Evolutionary conservation across 2,329 filamentous ascomycete species (phyloP).

Genomic region (Graphiopsis chlorocephala): DNA sequence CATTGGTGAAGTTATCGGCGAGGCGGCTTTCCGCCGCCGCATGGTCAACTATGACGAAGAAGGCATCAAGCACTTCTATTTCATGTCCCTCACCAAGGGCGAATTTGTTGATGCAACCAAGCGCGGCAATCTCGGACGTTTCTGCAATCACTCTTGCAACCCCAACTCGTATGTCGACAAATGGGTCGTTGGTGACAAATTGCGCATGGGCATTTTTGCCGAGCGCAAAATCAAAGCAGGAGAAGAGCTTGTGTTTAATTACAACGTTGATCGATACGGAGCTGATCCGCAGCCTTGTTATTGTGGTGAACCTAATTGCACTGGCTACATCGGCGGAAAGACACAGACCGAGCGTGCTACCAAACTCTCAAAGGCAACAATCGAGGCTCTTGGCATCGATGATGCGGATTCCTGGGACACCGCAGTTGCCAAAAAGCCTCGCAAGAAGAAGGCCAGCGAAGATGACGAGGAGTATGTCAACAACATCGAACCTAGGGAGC

Average conservation of each 20-base stretch:
- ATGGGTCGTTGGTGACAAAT: slow-evolving; percentile 95
- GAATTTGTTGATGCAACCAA: slow-evolving; percentile 98
- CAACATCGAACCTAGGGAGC: slow-evolving; percentile 73
- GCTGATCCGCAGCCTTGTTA: slow-evolving; percentile 96
- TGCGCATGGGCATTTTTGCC: slow-evolving; percentile 98
- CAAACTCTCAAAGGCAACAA: slow-evolving; percentile 82
- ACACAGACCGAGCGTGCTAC: slow-evolving; percentile 95
- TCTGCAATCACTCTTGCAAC: slow-evolving; percentile 99
- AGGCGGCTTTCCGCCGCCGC: slow-evolving; percentile 80
- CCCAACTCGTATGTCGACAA: slow-evolving; percentile 99
- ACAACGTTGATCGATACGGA: slow-evolving; percentile 97
- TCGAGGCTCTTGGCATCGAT: slow-evolving; percentile 94
- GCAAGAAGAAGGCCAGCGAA: slow-evolving; percentile 87
- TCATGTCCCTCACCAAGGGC: slow-evolving; percentile 95
- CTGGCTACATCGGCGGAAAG: slow-evolving; percentile 94
- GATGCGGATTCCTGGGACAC: slow-evolving; percentile 91
- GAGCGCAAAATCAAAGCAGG: slow-evolving; percentile 79
- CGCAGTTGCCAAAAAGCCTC: slow-evolving; percentile 80
- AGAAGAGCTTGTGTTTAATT: slow-evolving; percentile 97
- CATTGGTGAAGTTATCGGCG: slow-evolving; percentile 96
- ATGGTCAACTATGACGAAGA: slow-evolving; percentile 94
- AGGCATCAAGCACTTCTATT: slow-evolving; percentile 99
- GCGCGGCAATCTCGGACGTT: slow-evolving; percentile 90
- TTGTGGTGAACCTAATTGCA: slow-evolving; percentile 90
- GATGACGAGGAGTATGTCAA: slow-evolving; percentile 96